Base-by-base conservation (phyloP, 2,329 filamentous ascomycete genomes). In the Alternaria triticimaculans region DNA sequence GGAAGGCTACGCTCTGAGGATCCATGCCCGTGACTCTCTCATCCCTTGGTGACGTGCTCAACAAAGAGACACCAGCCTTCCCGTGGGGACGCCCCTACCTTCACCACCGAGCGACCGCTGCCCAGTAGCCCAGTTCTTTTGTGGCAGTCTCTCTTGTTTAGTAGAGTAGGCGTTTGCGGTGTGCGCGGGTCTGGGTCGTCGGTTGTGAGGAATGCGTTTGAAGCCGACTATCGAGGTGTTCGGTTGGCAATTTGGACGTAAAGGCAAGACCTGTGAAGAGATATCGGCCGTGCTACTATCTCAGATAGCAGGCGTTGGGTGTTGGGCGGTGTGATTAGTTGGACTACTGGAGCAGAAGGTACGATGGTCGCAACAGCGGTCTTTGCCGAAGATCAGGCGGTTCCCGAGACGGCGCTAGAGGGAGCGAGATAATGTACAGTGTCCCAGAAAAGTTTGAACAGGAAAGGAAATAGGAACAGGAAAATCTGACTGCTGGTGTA, bases 1-100 rank as follows among this genome's bases (percentile, higher is more conserved):
- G 87, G 80, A 89, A 88, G 64, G 85, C 83, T 78, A 85, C 79
- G 72, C 81, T 88, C 81, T 89, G 87, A 69, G 87, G 86, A 84
- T 90, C 88, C 88, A 90, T 90, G 67, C 70, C 78, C 65, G 62
- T 69, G 58, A 68, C 49, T 44, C 62, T 72, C 63, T 71, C 77
- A 80, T 79, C 66, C 77, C 76, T 75, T 68, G 68, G 28, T 63
- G 59, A 58, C 54, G 66, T 66, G 57, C 67, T 67, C 67, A 66
- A 62, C 62, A 55, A 64, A 70, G 69, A 73, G 69, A 70, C 67
- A 64, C 65, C 64, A 59, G 64, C 69, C 60, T 61, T 66, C 37
- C 48, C 66, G 59, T 55, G 55, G 41, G 57, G 41, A 33, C 61
- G 51, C 67, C 62, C 67, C 68, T 62, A n/a, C 59, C 62, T 50